Evolutionary conservation across 352 stramenopile genomes (phyloP).

Genomic region (Vaucheria bursata): DNA sequence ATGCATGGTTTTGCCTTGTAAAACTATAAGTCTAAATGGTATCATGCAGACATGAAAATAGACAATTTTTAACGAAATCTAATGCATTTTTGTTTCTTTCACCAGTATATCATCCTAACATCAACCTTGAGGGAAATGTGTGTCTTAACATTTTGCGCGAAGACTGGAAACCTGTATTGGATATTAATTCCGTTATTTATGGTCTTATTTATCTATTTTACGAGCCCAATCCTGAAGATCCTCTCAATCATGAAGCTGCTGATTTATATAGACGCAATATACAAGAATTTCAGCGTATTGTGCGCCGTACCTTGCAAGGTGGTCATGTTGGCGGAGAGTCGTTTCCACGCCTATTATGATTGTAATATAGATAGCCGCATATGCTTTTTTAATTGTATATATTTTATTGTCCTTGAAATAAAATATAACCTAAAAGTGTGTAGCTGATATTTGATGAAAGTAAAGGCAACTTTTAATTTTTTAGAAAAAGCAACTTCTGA

Average conservation of each 20-base stretch:
- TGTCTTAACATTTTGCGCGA: constrained; percentile 94
- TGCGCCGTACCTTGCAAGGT: constrained; percentile 40
- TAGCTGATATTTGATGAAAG: too few relatives aligned
- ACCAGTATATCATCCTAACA: constrained; percentile 91
- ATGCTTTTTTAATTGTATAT: too few relatives aligned
- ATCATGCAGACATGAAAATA: too few relatives aligned
- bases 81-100: not conserved
- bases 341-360: constrained; percentile 45
- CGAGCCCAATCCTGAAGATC: constrained; percentile 96
- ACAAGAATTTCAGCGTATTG: constrained; percentile 45
- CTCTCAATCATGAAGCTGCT: constrained; percentile 92
- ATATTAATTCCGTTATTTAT: constrained; percentile 99
- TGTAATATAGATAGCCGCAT: too few relatives aligned
- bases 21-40: too few relatives aligned
- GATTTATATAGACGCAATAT: constrained; percentile 62
- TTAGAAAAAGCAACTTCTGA: too few relatives aligned
- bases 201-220: constrained; percentile 98
- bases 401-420: too few relatives aligned
- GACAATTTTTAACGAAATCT: too few relatives aligned
- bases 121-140: constrained; percentile 91
- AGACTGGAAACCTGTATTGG: constrained; percentile 95
- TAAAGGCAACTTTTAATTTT: too few relatives aligned
- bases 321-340: constrained; percentile 31
- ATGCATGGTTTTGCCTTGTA: too few relatives aligned
- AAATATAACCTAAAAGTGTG: too few relatives aligned